These are phyloP conservation scores for Intubia oerlemansii DNA, from an alignment of 2,329 filamentous ascomycete species.

Conservation along the genomic window DNA sequence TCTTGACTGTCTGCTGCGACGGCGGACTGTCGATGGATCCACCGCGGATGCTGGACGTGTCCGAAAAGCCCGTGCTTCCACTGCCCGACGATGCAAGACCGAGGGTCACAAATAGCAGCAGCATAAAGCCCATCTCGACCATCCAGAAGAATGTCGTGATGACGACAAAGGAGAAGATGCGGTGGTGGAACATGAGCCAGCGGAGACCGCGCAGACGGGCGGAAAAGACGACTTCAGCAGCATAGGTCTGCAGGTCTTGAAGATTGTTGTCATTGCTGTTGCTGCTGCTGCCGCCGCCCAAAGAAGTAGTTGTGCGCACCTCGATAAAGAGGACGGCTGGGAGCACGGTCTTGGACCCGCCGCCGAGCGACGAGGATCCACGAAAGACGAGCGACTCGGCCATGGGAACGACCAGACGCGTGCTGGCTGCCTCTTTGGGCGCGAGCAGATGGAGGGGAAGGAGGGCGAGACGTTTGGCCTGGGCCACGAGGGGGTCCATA, in stretches of 20 bases:
- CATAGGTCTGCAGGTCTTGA: conserved; percentile 63
- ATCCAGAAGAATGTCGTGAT: conserved; percentile 59
- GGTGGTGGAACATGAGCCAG: conserved; percentile 76
- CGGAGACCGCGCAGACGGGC: conserved; percentile 58
- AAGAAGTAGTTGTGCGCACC: conserved; percentile 31
- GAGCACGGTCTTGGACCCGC: conserved; percentile 13
- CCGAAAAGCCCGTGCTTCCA: too few species aligned
- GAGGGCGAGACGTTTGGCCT: conserved; percentile 35
- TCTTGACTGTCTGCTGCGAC: too few species aligned
- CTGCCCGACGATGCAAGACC: too few species aligned
- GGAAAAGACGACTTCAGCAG: conserved; percentile 42
- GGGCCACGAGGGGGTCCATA: conserved; percentile 44
- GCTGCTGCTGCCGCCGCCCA: not conserved
- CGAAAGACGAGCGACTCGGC: conserved; percentile 52
- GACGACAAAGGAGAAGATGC: conserved; percentile 43
- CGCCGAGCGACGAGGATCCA: conserved; percentile 10
- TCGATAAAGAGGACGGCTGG: conserved; percentile 34
- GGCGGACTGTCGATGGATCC: too few species aligned
- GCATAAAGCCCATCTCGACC: conserved; percentile 48
- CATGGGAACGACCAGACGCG: conserved; percentile 43
- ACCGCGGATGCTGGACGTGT: too few species aligned
- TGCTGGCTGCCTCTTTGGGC: conserved; percentile 33
- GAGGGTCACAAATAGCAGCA: too few species aligned
- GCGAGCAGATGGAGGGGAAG: conserved; percentile 51
- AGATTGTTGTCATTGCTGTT: too few species aligned